Evolutionary conservation across 495 filamentous ascomycete genomes (phyloP), one percentile per base, ranked within the genome.

Genomic region (Parmelia sp.): DNA sequence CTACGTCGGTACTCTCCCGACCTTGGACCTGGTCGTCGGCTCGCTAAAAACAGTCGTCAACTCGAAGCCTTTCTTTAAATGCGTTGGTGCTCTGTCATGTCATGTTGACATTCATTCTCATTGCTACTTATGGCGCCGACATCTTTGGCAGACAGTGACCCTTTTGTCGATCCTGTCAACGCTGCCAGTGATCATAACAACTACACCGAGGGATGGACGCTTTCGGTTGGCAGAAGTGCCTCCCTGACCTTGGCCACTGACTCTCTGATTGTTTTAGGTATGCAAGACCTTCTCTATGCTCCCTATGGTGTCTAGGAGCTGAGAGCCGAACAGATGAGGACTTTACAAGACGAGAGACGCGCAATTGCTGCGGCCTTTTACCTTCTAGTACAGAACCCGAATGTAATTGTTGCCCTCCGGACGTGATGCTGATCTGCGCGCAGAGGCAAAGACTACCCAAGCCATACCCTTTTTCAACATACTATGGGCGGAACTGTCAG

Each of bases 401-500:
- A 15, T 59, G 27, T 0, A 40, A 10, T 17, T 12, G 25, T 42
- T n/a, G 33, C n/a, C 36, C 15, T 19, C 25, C 23, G 21, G 5
- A n/a, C 1, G 31, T 45, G 37, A n/a, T 27, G 42, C 62, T 76
- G 53, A 77, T 57, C 47, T n/a, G 21, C 36, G 61, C 69, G 37
- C 67, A 71, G 70, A 72, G 58, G 66, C 75, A 42, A 75, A 76
- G 44, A 71, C 71, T 33, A 80, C 76, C 5, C 76, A 79, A 71
- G 79, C 76, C 56, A 88, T 97, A 19, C 86, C 88, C 0, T 86
- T 92, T 61, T 91, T 89, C 75, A 89, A 96, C 72, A 75, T 98
- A 47, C 86, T 98, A 39, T 95, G 90, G 84, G 90, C 88, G 27
- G 85, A 90, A 65, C 71, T 83, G 60, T 79, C 76, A 15, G 75